Evolutionary conservation across 495 filamentous ascomycete genomes (phyloP), one percentile per base, ranked within the genome.

Genomic region (Aspergillus steynii): DNA sequence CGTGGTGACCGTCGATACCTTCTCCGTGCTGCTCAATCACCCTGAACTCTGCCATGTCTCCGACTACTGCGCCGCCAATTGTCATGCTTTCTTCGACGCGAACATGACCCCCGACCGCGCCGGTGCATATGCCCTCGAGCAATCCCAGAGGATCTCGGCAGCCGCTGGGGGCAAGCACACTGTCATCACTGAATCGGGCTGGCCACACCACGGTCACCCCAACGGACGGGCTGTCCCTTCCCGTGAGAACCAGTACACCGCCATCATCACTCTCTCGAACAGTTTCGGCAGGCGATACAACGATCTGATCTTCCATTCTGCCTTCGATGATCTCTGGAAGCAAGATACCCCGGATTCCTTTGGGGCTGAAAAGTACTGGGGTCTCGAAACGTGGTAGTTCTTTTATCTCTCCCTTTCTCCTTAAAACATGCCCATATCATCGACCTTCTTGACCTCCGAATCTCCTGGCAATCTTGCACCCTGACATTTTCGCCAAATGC

Each of bases 311-410:
- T 75, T 94, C 3, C 94, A 93, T 73, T 87, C 85, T 29, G 84
- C 89, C 9, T 91, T 85, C 77, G 87, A 96, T 69, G 88, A 90
- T 63, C 15, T 74, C 47, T 96, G 92, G 92, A 95, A 96, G 77
- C 67, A 78, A n/a, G 84, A 92, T 61, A 83, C 77, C 42, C 66
- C 74, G 1, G 77, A 71, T 26, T 88, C 90, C 7, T 90, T 87
- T 67, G 81, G 80, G 57, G 83, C 88, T 3, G 90, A 94, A 77
- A 83, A 86, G 70, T 90, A 80, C 68, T 92, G 89, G 88, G 89
- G 89, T 6, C 82, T 91, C 52, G 48, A 70, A 34, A 32, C 62
- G 37, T 63, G 55, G 14, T 73, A 59, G 49, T 58, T 60, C 9
- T 8, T 4, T 54, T 29, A 29, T 20, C 42, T 46, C 4, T 6